Evolutionary conservation across 2,329 filamentous ascomycete genomes (phyloP).

Genomic region (Pseudogymnoascus verrucosus): DNA sequence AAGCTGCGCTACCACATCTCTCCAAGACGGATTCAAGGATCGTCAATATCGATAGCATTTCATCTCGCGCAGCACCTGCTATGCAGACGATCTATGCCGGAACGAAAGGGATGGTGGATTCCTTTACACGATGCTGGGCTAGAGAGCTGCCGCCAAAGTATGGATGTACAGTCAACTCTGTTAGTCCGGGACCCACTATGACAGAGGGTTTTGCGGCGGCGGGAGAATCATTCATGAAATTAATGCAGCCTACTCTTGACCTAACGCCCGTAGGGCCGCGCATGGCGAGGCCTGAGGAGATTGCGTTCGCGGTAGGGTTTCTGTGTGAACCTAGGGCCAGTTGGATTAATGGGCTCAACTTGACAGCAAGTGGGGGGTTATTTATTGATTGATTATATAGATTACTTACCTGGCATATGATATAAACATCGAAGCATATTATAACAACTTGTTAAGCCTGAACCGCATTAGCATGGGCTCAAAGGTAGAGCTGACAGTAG

Average conservation of each 20-base stretch:
- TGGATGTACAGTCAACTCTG: constrained; percentile 38
- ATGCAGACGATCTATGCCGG: constrained; percentile 41
- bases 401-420: neutral
- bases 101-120: constrained; percentile 42
- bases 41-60: constrained; percentile 36
- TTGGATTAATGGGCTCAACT: constrained; percentile 39
- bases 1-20: constrained; percentile 33
- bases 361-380: constrained; percentile 30
- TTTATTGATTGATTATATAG: constrained; percentile 13
- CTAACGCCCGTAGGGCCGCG: constrained; percentile 35
- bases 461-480: neutral
- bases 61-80: constrained; percentile 28
- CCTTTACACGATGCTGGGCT: constrained; percentile 36
- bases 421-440: neutral
- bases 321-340: constrained; percentile 36
- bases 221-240: constrained; percentile 34
- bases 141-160: constrained; percentile 37
- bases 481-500: neutral
- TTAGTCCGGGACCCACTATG: constrained; percentile 36
- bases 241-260: constrained; percentile 35
- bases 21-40: constrained; percentile 31
- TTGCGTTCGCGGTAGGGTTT: constrained; percentile 39
- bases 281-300: constrained; percentile 37
- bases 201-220: constrained; percentile 31
- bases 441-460: neutral